Percentiles rank a stretch among this genome's conserved stretches.
Evolutionary conservation across 306 rosid genomes (phyloP).

Genomic region (Lotus japonicus): DNA sequence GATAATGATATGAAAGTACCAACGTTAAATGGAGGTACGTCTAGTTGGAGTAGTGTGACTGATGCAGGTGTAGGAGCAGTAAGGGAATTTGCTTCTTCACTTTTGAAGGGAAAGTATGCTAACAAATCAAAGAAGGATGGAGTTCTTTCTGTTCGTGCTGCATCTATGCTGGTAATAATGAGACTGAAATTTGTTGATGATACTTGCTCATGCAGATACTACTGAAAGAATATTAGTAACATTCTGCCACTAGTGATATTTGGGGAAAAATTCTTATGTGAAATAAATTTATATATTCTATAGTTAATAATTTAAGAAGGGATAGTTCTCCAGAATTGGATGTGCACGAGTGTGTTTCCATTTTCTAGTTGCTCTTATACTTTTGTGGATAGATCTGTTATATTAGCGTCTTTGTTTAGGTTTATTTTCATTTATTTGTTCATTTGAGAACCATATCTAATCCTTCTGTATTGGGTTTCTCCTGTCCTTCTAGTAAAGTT

Average conservation of each 20-base stretch:
- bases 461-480: neutral
- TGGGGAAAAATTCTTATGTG: constrained; percentile 5
- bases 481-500: neutral
- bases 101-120: constrained; percentile 50
- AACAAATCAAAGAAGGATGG: constrained; percentile 63
- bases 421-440: neutral
- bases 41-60: constrained; percentile 47
- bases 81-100: constrained; percentile 56
- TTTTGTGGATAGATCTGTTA: neutral
- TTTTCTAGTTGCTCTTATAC: neutral
- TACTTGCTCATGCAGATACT: neutral
- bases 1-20: constrained; percentile 36
- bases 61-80: constrained; percentile 62
- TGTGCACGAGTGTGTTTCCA: neutral
- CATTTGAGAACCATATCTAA: neutral
- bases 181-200: neutral
- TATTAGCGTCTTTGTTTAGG: neutral
- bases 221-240: neutral
- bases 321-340: neutral
- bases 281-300: neutral
- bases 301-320: neutral
- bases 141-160: constrained; percentile 77
- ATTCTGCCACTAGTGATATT: neutral
- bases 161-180: constrained; percentile 83
- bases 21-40: constrained; percentile 14